Base-by-base conservation (phyloP, 2,329 filamentous ascomycete genomes). In the Fusarium sp. region DNA sequence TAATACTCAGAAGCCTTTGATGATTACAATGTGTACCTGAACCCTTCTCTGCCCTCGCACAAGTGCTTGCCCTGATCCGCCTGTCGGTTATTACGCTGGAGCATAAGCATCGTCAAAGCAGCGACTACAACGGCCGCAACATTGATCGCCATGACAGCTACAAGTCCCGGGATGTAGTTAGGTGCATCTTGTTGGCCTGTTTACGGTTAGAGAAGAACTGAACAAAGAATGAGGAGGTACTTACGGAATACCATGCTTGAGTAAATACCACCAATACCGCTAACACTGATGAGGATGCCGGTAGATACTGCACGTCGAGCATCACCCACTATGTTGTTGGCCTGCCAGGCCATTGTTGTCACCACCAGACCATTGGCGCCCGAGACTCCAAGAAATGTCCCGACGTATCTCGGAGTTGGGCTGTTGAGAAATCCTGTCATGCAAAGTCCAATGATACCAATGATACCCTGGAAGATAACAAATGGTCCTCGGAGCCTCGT, bases 171-270 rank as follows among this genome's bases (percentile, higher is more conserved):
- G 0, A 68, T 46, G 2, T 66, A 68, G 9, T 68, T 68, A 1
- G 65, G 65, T 3, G 65, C 65, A 3, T 68, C 59, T 6, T 68
- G 65, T 8, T 68, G 65, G 0, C 65, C 65, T 68, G 2, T 5
- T 0, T 1, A 1, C 0, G 6, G 14, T 46, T 42, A 35, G 23
- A 14, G n/a, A 2, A 6, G 6, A 2, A 14, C 1, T 4, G 4
- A 29, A 1, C 7, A 10, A n/a, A 4, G 3, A 4, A 9, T 3
- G 1, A 1, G 1, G 6, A 11, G 2, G 1, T 3, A 29, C 65
- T 66, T 54, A 68, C 65, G 65, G 5, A 68, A 68, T 0, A 68
- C 65, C 65, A 68, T 68, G 65, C 65, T 68, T 0, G 54, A 68
- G 6, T 68, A 68, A 5, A 68, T 68, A 0, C 65, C 65, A 10